These are phyloP conservation scores for Pseudogymnoascus sp. DNA, from an alignment of 2,329 filamentous ascomycete species.

Conservation along the genomic window DNA sequence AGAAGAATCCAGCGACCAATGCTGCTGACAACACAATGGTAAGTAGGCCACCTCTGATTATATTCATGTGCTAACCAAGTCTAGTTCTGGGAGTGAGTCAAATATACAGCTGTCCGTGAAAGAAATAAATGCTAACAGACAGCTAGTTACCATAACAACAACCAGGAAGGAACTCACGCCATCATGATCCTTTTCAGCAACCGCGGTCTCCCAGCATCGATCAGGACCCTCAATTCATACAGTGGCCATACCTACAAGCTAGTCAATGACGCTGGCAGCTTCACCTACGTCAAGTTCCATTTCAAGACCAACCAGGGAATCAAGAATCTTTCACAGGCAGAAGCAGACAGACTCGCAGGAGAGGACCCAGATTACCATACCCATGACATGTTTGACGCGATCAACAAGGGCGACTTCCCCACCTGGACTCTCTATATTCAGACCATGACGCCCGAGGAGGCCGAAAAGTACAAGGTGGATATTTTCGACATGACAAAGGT, in stretches of 20 bases:
- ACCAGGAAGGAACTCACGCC: slow-evolving; percentile 50
- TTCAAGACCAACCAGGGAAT: slow-evolving; percentile 45
- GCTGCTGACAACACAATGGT: slow-evolving; percentile 33
- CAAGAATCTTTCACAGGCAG: slow-evolving; percentile 44
- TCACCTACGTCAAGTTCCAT: slow-evolving; percentile 48
- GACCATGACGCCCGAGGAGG: slow-evolving; percentile 42
- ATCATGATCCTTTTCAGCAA: slow-evolving; percentile 53
- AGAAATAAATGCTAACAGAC: neutral
- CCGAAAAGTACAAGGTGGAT: slow-evolving; percentile 38
- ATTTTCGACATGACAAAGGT: slow-evolving; percentile 49
- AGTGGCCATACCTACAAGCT: slow-evolving; percentile 49
- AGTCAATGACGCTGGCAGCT: slow-evolving; percentile 46
- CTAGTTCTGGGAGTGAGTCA: slow-evolving; percentile 19
- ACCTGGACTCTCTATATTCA: slow-evolving; percentile 50
- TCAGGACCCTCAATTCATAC: slow-evolving; percentile 49
- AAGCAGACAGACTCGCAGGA: slow-evolving; percentile 34
- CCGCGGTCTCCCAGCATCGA: slow-evolving; percentile 47
- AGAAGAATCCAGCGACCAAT: slow-evolving; percentile 37
- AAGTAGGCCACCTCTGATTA: neutral
- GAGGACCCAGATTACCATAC: slow-evolving; percentile 43
- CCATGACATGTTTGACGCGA: slow-evolving; percentile 47
- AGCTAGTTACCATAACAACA: slow-evolving; percentile 20
- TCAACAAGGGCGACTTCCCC: slow-evolving; percentile 44
- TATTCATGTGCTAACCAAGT: neutral
- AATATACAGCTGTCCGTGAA: neutral